A percentile compares a stretch with the other conserved stretches of the same genome.
Conservation (phyloP, 352 stramenopile genomes). For the Phytophthora hybrid region DNA sequence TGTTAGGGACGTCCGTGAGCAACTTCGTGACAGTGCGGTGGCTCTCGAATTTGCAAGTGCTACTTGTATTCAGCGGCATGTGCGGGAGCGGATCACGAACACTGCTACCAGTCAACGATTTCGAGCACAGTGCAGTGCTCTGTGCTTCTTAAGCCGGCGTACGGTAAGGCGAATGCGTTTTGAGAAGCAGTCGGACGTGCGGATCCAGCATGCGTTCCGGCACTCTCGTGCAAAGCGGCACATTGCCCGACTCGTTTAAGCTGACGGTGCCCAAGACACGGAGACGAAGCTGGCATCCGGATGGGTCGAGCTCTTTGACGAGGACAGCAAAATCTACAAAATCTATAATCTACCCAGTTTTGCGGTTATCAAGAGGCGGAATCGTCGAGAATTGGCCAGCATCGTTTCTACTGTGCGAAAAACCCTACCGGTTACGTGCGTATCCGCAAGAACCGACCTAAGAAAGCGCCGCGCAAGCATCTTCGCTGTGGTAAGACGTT, state of each 20-base stretch:
- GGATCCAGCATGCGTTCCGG: slow-evolving; percentile 68
- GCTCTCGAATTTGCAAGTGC: slow-evolving; percentile 40
- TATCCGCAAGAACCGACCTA: not conserved
- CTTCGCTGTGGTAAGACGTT: not conserved
- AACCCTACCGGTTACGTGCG: too few relatives aligned
- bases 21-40: slow-evolving; percentile 7
- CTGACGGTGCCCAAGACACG: slow-evolving; percentile 25
- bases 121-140: slow-evolving; percentile 45
- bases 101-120: slow-evolving; percentile 14
- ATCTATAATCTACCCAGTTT: too few relatives aligned
- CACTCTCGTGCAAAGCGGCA: slow-evolving; percentile 48
- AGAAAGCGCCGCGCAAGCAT: not conserved
- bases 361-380: too few relatives aligned
- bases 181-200: slow-evolving; percentile 42
- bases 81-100: slow-evolving; percentile 36
- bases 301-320: slow-evolving; percentile 82
- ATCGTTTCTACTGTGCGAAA: too few relatives aligned
- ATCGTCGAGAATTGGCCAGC: too few relatives aligned
- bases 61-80: slow-evolving; percentile 50
- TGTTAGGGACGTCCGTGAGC: slow-evolving; percentile 24
- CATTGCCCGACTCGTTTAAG: slow-evolving; percentile 46
- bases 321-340: too few relatives aligned
- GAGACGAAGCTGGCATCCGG: slow-evolving; percentile 4
- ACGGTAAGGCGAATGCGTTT: slow-evolving; percentile 26
- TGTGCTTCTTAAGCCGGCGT: slow-evolving; percentile 50